These are phyloP conservation scores for Keithomyces neogunnii DNA, from an alignment of 2,329 filamentous ascomycete species.

Conservation along the genomic window DNA sequence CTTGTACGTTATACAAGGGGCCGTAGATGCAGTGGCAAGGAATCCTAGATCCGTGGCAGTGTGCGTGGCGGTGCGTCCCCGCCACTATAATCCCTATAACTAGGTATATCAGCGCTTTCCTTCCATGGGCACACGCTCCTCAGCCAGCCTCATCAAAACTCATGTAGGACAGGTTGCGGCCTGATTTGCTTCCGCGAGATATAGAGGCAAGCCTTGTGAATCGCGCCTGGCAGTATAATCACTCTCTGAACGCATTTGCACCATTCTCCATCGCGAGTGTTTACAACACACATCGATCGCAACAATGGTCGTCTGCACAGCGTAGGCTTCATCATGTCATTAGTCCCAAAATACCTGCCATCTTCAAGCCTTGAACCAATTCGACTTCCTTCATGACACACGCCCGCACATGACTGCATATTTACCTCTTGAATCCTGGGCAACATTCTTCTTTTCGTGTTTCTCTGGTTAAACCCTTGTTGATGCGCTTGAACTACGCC, in stretches of 20 bases:
- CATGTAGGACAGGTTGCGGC: too few relatives aligned
- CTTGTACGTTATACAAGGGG: too few relatives aligned
- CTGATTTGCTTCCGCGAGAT: too few relatives aligned
- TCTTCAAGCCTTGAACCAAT: neutral
- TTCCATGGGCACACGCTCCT: too few relatives aligned
- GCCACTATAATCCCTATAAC: too few relatives aligned
- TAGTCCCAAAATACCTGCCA: neutral
- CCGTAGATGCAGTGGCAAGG: too few relatives aligned
- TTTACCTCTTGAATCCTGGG: neutral
- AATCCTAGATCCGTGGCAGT: too few relatives aligned
- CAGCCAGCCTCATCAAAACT: too few relatives aligned
- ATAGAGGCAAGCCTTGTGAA: neutral
- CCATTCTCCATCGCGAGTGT: neutral
- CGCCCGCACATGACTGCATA: neutral
- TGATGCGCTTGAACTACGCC: neutral
- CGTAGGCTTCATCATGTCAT: neutral
- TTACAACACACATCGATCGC: neutral
- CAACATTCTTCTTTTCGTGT: neutral
- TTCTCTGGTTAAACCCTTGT: neutral
- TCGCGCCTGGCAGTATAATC: neutral
- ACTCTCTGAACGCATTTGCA: neutral
- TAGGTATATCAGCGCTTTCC: too few relatives aligned
- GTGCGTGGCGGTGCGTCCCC: too few relatives aligned
- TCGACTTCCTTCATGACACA: neutral
- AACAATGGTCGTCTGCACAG: neutral